A percentile compares a stretch with the other conserved stretches of the same genome.
These are phyloP conservation scores for Xylaria curta DNA, from an alignment of 495 filamentous ascomycete species.

Conservation along the genomic window DNA sequence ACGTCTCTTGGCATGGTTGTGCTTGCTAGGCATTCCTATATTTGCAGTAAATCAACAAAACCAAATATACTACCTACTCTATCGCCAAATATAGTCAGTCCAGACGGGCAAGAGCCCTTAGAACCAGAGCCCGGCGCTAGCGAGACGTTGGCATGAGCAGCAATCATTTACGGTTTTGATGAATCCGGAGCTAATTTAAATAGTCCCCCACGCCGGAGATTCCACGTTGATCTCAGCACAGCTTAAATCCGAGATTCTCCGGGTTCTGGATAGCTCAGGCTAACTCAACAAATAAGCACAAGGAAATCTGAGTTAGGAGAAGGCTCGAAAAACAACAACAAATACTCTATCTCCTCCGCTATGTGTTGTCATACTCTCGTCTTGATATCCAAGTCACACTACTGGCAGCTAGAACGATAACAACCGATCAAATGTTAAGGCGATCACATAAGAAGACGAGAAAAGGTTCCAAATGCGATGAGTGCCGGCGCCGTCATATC, in stretches of 20 bases:
- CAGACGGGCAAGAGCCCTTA: no score
- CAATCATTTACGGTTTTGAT: no score
- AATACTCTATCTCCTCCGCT: background rate
- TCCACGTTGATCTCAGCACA: background rate
- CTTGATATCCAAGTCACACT: background rate
- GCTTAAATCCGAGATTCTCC: background rate
- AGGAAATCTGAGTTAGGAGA: background rate
- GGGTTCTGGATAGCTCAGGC: background rate
- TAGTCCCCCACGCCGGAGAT: background rate
- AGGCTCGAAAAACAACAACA: background rate
- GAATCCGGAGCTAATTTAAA: background rate
- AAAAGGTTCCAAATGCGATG: constrained; percentile 23
- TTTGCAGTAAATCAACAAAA: background rate
- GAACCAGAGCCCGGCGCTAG: no score
- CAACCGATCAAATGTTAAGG: constrained; percentile 12
- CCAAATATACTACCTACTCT: background rate
- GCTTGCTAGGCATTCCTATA: background rate
- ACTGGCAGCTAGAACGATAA: background rate
- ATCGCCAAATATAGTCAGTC: no score
- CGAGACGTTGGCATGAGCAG: no score
- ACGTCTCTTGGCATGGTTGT: no score
- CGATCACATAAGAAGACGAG: constrained; percentile 24
- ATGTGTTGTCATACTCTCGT: background rate
- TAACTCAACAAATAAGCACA: background rate
- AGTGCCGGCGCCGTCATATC: constrained; percentile 23